Conservation (phyloP, 257 asterid species). For the Penstemon eatonii region DNA sequence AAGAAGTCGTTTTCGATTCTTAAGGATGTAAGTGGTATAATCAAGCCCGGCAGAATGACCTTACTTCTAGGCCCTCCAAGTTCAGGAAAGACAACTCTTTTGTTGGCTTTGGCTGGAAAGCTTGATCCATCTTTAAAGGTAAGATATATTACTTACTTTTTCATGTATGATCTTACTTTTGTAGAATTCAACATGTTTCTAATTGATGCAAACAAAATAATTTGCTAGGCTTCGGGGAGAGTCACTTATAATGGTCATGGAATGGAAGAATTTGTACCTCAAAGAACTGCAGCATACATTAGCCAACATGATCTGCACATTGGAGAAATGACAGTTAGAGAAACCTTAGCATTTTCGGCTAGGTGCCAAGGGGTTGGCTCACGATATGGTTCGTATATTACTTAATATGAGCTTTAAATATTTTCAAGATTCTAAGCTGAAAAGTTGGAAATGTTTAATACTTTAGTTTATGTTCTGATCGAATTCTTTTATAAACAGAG, state of each 20-base stretch:
- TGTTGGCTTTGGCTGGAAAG: constrained; percentile 71
- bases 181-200: background rate
- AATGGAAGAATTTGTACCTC: constrained; percentile 60
- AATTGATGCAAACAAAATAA: background rate
- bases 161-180: background rate
- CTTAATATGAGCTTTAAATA: background rate
- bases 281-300: constrained; percentile 63
- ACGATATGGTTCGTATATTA: constrained; percentile 52
- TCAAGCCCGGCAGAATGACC: constrained; percentile 73
- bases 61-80: constrained; percentile 74
- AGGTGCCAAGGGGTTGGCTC: constrained; percentile 81
- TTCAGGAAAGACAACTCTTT: constrained; percentile 70
- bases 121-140: constrained; percentile 58
- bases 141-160: background rate
- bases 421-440: background rate
- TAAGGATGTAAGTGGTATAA: constrained; percentile 56
- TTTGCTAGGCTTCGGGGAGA: constrained; percentile 48
- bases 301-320: constrained; percentile 70
- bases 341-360: constrained; percentile 69
- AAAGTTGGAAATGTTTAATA: background rate
- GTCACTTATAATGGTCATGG: constrained; percentile 67
- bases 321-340: constrained; percentile 77
- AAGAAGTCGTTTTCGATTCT: constrained; percentile 53
- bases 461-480: background rate
- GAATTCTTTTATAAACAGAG: constrained; percentile 36